phyloP scores from a whole-genome alignment of 2,329 filamentous ascomycete genomes.

The Fusarium albosuccineum region DNA sequence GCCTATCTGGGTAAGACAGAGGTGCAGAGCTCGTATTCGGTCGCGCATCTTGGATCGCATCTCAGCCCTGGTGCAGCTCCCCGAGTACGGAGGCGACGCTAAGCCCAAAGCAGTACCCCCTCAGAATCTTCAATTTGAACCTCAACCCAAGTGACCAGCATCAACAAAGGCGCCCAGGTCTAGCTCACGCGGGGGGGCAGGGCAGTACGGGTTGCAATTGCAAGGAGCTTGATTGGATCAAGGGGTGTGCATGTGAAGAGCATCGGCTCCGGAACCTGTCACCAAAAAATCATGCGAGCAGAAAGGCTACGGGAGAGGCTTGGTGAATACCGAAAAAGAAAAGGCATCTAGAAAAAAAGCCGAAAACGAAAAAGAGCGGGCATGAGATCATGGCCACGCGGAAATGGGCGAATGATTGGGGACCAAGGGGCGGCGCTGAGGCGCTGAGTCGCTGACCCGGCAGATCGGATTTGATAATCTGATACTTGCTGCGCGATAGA shows the following conservation, averaged over 20 bases:
- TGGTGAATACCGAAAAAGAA: background rate
- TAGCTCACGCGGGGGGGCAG: background rate
- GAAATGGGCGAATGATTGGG: constrained; percentile 24
- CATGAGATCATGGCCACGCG: constrained; percentile 32
- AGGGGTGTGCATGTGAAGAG: constrained; percentile 7
- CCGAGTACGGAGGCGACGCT: constrained; percentile 9
- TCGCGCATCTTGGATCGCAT: background rate
- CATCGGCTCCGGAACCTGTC: background rate
- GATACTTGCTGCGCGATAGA: constrained; percentile 27
- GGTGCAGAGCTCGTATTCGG: constrained; percentile 21
- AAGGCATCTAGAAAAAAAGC: constrained; percentile 11
- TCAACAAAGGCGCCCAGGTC: background rate
- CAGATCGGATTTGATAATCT: constrained; percentile 40
- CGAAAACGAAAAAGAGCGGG: constrained; percentile 43
- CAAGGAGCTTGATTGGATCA: constrained; percentile 26
- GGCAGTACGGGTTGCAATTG: constrained; percentile 11
- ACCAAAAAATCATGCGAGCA: constrained; percentile 1
- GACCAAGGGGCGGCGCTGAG: constrained; percentile 12
- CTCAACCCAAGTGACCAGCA: background rate
- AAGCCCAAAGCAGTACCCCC: constrained; percentile 4
- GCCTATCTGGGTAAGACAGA: no score
- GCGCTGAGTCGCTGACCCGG: constrained; percentile 14
- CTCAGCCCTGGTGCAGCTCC: background rate
- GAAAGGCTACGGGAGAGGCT: constrained; percentile 29
- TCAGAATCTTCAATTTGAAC: background rate